Percentiles rank a stretch among this genome's conserved stretches.
These are phyloP conservation scores for Parsonsia alboflavescens DNA, from an alignment of 257 asterid genomes.

Conservation along the genomic window DNA sequence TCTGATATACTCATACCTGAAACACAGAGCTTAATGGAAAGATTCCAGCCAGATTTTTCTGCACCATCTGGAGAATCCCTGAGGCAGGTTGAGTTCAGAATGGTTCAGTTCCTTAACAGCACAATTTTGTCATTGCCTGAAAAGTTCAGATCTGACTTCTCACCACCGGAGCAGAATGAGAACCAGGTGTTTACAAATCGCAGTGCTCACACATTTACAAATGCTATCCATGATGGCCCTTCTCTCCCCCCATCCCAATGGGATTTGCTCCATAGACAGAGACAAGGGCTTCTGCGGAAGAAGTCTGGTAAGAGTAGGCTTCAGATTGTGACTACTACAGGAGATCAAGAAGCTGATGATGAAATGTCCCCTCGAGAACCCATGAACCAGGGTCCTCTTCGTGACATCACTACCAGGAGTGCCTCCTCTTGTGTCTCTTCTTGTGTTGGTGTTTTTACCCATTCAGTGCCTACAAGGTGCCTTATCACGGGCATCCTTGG, in stretches of 20 bases:
- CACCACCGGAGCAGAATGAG: conserved; percentile 63
- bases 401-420: conserved; percentile 45
- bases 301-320: conserved; percentile 97
- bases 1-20: conserved; percentile 73
- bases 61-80: conserved; percentile 95
- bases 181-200: conserved; percentile 36
- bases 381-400: conserved; percentile 33
- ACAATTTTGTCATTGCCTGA: conserved; percentile 62
- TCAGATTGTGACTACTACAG: conserved; percentile 72
- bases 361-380: conserved; percentile 94
- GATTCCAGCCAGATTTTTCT: conserved; percentile 74
- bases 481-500: conserved; percentile 81
- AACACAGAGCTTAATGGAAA: conserved; percentile 64
- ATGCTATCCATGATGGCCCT: conserved; percentile 39
- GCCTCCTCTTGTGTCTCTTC: conserved; percentile 33
- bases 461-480: conserved; percentile 73
- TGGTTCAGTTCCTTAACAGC: conserved; percentile 82
- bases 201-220: conserved; percentile 30
- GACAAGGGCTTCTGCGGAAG: conserved; percentile 55
- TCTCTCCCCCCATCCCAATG: conserved; percentile 45
- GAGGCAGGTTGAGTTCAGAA: conserved; percentile 92
- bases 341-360: conserved; percentile 90
- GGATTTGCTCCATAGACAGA: conserved; percentile 56
- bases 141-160: conserved; percentile 67
- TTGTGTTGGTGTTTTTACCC: conserved; percentile 79